A percentile compares a stretch with the other conserved stretches of the same genome.
Evolutionary conservation across 108 stramenopile species (phyloP).

Genomic region (Skeletonema potamos): DNA sequence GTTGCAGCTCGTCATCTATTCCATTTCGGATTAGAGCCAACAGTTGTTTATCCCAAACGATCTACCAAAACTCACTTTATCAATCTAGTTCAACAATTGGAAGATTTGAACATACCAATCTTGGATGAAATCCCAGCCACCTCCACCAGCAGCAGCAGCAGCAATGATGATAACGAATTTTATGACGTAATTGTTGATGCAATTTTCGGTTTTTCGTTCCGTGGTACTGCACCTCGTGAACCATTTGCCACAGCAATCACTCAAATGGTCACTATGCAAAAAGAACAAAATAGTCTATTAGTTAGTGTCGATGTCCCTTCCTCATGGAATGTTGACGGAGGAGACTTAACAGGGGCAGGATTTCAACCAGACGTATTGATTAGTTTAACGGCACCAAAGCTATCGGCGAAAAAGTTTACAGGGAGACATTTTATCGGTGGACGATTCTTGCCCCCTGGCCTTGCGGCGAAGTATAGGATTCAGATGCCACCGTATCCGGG

Average conservation of each 20-base stretch:
- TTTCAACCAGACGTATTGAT: constrained; percentile 82
- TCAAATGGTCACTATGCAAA: constrained; percentile 53
- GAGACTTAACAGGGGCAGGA: constrained; percentile 40
- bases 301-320: constrained; percentile 95
- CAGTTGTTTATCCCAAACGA: constrained; percentile 90
- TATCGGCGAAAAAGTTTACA: constrained; percentile 63
- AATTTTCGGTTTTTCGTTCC: constrained; percentile 97
- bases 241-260: constrained; percentile 87
- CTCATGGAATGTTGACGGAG: constrained; percentile 93
- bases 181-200: constrained; percentile 93
- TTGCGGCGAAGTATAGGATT: constrained; percentile 84
- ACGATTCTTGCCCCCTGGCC: constrained; percentile 84
- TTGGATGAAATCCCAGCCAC: constrained; percentile 67
- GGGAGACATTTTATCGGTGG: constrained; percentile 95
- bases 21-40: constrained; percentile 87
- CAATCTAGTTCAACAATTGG: constrained; percentile 89
- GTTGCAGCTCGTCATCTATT: constrained; percentile 96
- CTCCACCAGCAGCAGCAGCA: neutral
- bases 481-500: constrained; percentile 48
- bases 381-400: constrained; percentile 94
- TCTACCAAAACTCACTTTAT: constrained; percentile 55
- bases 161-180: constrained; percentile 5
- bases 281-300: constrained; percentile 44
- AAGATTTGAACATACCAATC: constrained; percentile 81
- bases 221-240: constrained; percentile 74